phyloP scores from a whole-genome alignment of 2,329 filamentous ascomycete species.

The Calonectria multiphialidica region DNA sequence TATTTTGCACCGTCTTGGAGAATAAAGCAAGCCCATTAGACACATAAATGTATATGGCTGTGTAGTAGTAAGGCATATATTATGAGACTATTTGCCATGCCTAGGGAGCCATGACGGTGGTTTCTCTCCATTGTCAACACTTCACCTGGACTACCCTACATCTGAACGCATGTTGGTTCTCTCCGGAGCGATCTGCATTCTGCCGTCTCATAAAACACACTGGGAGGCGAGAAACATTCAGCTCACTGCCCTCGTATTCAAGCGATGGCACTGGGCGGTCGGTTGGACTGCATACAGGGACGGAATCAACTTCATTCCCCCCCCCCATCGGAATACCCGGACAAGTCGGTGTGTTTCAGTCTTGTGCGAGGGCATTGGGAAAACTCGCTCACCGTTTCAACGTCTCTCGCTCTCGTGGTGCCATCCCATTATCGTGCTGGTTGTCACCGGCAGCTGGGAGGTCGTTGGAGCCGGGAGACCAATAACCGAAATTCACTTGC shows the following conservation, averaged over 20 bases:
- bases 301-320: not conserved
- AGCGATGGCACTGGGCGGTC: not conserved
- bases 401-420: not conserved
- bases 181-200: no score
- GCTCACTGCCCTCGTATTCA: not conserved
- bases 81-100: not conserved
- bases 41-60: not conserved
- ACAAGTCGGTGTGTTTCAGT: not conserved
- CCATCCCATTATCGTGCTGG: not conserved
- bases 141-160: not conserved
- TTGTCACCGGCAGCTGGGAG: not conserved
- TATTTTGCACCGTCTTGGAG: not conserved
- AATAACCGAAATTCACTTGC: not conserved
- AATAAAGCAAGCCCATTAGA: not conserved
- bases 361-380: not conserved
- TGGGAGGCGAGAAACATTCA: not conserved
- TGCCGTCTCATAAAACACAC: not conserved
- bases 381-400: slow-evolving; percentile 2
- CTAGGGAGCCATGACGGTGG: not conserved
- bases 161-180: not conserved
- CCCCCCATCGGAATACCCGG: not conserved
- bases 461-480: not conserved
- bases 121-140: not conserved
- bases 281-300: not conserved
- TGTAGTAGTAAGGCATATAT: rapidly evolving